These are phyloP conservation scores for Hymenochaete sp. DNA, from an alignment of 1,284 basidiomycete genomes.

Conservation along the genomic window DNA sequence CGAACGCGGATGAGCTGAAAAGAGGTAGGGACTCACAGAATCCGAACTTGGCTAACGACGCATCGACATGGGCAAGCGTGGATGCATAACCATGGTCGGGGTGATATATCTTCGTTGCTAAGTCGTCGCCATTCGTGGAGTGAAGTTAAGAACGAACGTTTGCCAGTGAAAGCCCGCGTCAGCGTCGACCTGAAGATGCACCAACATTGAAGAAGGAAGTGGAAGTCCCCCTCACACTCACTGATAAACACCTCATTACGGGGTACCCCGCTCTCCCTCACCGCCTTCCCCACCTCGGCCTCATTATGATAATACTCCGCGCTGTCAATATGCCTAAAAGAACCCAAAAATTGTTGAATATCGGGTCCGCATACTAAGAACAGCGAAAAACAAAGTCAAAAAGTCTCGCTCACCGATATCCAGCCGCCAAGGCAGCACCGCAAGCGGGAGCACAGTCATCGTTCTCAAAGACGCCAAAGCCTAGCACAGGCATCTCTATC, in stretches of 20 bases:
- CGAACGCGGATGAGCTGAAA: neutral
- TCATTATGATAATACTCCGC: slow-evolving; percentile 49
- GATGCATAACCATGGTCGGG: slow-evolving; percentile 31
- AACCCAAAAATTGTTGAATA: neutral
- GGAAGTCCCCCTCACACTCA: slow-evolving; percentile 22
- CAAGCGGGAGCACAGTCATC: slow-evolving; percentile 33
- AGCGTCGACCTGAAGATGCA: too few relatives aligned
- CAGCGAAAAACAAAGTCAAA: too few relatives aligned
- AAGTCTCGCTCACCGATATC: slow-evolving; percentile 33
- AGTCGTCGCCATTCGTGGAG: slow-evolving; percentile 15
- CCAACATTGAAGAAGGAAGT: too few relatives aligned
- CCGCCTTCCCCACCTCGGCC: slow-evolving; percentile 37
- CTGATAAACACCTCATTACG: slow-evolving; percentile 42
- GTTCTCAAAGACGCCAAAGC: slow-evolving; percentile 44
- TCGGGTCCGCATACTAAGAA: too few relatives aligned
- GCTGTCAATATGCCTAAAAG: slow-evolving; percentile 33
- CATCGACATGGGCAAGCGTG: slow-evolving; percentile 30
- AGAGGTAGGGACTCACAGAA: slow-evolving; percentile 26
- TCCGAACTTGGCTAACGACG: slow-evolving; percentile 34
- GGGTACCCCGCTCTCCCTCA: slow-evolving; percentile 32
- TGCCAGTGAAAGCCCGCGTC: neutral
- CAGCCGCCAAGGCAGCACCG: slow-evolving; percentile 34
- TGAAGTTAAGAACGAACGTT: neutral
- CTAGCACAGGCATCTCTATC: slow-evolving; percentile 43
- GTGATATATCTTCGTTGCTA: slow-evolving; percentile 40